Conservation (phyloP, 2,329 filamentous ascomycete species). For the Colletotrichum sp. region DNA sequence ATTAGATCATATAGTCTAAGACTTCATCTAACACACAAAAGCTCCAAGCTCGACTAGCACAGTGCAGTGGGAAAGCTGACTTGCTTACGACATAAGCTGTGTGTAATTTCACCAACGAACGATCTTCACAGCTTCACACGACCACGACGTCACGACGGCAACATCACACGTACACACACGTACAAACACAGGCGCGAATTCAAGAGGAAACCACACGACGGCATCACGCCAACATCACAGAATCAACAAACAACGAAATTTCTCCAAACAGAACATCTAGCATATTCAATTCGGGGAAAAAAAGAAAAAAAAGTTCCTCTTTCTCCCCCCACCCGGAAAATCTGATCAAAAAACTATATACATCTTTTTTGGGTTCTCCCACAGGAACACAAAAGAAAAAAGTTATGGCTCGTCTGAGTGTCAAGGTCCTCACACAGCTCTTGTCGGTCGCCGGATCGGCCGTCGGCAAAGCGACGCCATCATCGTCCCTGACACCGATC, state of each 20-base stretch:
- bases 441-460: conserved; percentile 6
- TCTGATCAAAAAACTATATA: not conserved
- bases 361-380: not conserved
- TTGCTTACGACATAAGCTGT: not conserved
- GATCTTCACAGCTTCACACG: not conserved
- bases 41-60: not conserved
- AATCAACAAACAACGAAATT: not conserved
- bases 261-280: not conserved
- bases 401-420: conserved; percentile 19
- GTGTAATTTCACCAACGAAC: not conserved
- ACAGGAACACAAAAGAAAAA: not conserved
- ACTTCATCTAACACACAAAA: not conserved
- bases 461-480: not conserved
- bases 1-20: not conserved
- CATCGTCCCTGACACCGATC: not conserved
- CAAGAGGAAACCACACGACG: not conserved
- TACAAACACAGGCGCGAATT: not conserved
- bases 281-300: not conserved
- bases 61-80: not conserved
- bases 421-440: not conserved
- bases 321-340: not conserved
- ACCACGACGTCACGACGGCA: not conserved
- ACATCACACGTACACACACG: not conserved
- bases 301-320: not conserved
- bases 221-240: not conserved